A percentile compares a stretch with the other conserved stretches of the same genome.
These are phyloP conservation scores for Diaporthe citrichinensis DNA, from an alignment of 2,329 filamentous ascomycete genomes.

Conservation along the genomic window DNA sequence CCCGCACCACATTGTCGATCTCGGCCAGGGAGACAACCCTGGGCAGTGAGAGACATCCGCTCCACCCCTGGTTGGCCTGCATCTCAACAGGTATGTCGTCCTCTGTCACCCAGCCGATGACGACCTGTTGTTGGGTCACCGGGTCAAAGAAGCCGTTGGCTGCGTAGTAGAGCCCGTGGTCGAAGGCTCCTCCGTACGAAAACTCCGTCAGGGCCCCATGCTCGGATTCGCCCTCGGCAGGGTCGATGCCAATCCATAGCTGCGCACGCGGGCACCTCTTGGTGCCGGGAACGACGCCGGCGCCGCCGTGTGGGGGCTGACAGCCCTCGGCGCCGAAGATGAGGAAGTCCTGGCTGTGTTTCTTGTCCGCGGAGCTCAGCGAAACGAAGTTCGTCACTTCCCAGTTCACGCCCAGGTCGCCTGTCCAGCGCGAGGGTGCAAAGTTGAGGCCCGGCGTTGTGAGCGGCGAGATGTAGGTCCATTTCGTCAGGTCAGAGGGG, in stretches of 20 bases:
- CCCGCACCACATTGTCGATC: slow-evolving; percentile 52
- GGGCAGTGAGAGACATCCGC: slow-evolving; percentile 62
- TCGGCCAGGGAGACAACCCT: slow-evolving; percentile 58
- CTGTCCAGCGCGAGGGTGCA: slow-evolving; percentile 59
- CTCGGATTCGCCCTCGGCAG: not conserved
- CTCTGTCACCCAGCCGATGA: slow-evolving; percentile 66
- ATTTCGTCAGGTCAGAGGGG: slow-evolving; percentile 55
- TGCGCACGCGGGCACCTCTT: slow-evolving; percentile 40
- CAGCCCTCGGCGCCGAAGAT: slow-evolving; percentile 62
- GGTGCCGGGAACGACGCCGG: slow-evolving; percentile 35
- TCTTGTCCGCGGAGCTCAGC: slow-evolving; percentile 49
- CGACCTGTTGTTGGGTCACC: slow-evolving; percentile 54
- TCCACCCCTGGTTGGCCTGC: slow-evolving; percentile 63
- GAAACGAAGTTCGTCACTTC: slow-evolving; percentile 64
- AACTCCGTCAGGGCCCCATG: slow-evolving; percentile 19
- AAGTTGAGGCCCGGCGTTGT: slow-evolving; percentile 27
- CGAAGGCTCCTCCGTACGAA: slow-evolving; percentile 57
- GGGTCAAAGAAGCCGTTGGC: slow-evolving; percentile 64
- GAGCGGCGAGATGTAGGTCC: slow-evolving; percentile 61
- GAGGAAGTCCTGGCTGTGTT: slow-evolving; percentile 55
- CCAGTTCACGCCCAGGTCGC: slow-evolving; percentile 66
- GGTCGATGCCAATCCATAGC: slow-evolving; percentile 60
- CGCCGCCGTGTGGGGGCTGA: slow-evolving; percentile 40
- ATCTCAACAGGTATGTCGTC: slow-evolving; percentile 61
- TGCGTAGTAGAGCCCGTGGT: slow-evolving; percentile 64